Base-by-base conservation (phyloP, 768 basidiomycete genomes). In the Pholiota conissans region DNA sequence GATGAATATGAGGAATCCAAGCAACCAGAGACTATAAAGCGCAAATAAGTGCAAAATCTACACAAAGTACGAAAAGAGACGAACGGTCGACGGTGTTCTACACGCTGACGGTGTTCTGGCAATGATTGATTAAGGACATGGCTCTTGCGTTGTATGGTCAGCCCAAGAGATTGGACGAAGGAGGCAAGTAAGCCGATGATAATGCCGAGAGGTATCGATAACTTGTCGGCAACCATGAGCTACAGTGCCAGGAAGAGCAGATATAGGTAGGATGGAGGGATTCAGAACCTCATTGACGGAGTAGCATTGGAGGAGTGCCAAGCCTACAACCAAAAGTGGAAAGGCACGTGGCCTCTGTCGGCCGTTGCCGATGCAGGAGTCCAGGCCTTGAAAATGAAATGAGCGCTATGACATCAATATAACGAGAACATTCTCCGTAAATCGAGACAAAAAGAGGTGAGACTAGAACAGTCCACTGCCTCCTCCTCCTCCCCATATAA, bases 121-220 rank as follows among this genome's bases (percentile, higher is more conserved):
- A 89, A 78, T 2, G 75, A 71, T 63, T 93, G 90, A 67, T 95
- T 91, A 49, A 87, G 74, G 49, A 96, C 83, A 79, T 98, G 95
- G 63, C 91, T 93, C 77, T 95, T 94, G 59, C 95, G 86, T 70
- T 96, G 95, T 55, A 98, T 86, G 24, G 95, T 95, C 39, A 98
- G 81, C 18, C 94, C 94, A 9, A 95, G 77, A 20, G 90, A 91
- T 72, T 96, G 94, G n/a, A 95, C 78, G 67, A 90, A 91, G 5
- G 89, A 91, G 14, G 93, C 90, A 11, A 93, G 69, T 37, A 97
- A 83, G 24, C 93, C 93, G 56, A 79, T 74, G 59, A 76, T 57
- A 50, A 84, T 83, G 35, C 81, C 83, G 34, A 81, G 71, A 49
- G 79, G 76, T 64, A 84, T 83, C 46, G 79, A 78, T 40, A 79